These are phyloP conservation scores for Carex littledalei DNA, from an alignment of 176 grass and related monocot species.

Conservation along the genomic window DNA sequence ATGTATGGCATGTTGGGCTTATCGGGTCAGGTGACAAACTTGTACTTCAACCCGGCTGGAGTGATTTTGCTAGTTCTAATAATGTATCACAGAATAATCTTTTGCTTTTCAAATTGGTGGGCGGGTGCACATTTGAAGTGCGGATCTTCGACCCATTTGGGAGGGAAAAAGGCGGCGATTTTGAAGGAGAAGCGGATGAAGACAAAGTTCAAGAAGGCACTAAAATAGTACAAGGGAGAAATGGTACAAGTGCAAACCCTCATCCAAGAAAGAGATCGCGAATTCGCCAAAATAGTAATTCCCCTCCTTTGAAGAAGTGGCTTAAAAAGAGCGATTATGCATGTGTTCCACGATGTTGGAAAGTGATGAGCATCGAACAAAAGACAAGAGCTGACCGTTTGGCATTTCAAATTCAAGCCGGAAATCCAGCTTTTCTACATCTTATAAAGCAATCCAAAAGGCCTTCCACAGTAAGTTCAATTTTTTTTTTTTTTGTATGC, in stretches of 20 bases:
- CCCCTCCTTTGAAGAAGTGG: background rate
- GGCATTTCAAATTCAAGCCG: too few relatives aligned
- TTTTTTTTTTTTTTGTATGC: too few relatives aligned
- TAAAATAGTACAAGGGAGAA: too few relatives aligned
- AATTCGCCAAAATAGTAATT: background rate
- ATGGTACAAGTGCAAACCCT: too few relatives aligned
- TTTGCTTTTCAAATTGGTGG: slow-evolving; percentile 34
- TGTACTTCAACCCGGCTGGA: slow-evolving; percentile 38
- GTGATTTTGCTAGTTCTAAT: slow-evolving; percentile 26
- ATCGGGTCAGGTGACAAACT: background rate
- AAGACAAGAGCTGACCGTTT: too few relatives aligned
- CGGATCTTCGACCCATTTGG: slow-evolving; percentile 27
- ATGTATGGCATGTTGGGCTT: slow-evolving; percentile 27
- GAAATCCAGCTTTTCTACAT: too few relatives aligned
- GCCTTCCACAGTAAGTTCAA: too few relatives aligned
- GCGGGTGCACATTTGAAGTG: slow-evolving; percentile 25
- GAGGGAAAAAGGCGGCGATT: slow-evolving; percentile 26
- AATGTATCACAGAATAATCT: slow-evolving; percentile 22
- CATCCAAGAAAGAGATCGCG: background rate
- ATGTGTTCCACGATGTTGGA: too few relatives aligned
- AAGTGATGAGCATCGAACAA: too few relatives aligned
- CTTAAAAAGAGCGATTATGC: background rate
- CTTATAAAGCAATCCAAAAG: too few relatives aligned
- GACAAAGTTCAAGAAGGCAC: background rate
- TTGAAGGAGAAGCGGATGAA: background rate